Conservation (phyloP, 2,329 filamentous ascomycete genomes). For the Phialemoniopsis sp. region DNA sequence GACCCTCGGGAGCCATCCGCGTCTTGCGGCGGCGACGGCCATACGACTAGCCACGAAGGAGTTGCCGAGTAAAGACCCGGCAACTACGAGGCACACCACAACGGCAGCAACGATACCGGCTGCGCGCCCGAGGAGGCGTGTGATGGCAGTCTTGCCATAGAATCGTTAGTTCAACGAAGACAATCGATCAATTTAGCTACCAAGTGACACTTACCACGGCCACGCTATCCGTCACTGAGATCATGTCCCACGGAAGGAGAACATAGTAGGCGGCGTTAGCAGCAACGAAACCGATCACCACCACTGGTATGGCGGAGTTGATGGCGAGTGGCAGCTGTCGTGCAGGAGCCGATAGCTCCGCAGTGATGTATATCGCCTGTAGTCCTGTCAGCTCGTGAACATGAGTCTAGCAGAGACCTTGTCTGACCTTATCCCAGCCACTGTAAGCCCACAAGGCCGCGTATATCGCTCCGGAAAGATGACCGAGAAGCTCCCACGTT, state of each 20-base stretch:
- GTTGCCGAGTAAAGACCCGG: conserved; percentile 58
- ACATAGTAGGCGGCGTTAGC: conserved; percentile 61
- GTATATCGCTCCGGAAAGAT: conserved; percentile 57
- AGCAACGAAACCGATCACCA: conserved; percentile 54
- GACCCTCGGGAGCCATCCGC: conserved; percentile 41
- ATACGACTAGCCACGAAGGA: conserved; percentile 60
- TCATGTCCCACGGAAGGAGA: conserved; percentile 53
- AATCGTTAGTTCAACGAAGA: conserved; percentile 1
- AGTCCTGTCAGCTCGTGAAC: background rate
- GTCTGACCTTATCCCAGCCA: conserved; percentile 59
- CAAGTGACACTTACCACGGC: conserved; percentile 46
- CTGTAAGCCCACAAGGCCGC: conserved; percentile 62
- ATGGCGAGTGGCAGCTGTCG: conserved; percentile 56
- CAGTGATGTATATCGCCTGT: conserved; percentile 50
- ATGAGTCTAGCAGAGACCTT: background rate
- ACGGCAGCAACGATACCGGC: conserved; percentile 51
- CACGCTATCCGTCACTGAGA: conserved; percentile 57
- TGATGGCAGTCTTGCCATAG: conserved; percentile 52
- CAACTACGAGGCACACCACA: conserved; percentile 57
- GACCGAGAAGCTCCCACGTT: conserved; percentile 55
- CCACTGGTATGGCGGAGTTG: conserved; percentile 56
- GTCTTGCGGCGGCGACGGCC: conserved; percentile 53
- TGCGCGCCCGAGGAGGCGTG: conserved; percentile 45
- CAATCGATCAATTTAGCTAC: background rate
- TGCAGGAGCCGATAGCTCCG: conserved; percentile 45